Conservation (phyloP, 305 asterid genomes). For the Petunia hybrid region DNA sequence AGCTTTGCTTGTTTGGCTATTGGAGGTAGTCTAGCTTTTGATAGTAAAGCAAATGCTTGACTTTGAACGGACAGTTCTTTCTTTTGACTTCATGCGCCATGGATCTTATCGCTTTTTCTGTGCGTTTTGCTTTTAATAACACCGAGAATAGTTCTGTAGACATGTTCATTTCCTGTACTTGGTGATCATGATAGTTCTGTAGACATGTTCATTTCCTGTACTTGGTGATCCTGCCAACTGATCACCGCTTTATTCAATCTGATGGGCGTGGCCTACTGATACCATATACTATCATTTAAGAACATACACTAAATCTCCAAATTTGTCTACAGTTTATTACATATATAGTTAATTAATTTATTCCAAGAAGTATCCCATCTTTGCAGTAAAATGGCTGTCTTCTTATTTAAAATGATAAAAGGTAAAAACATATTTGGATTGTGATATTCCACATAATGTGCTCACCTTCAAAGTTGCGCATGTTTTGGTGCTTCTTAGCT, state of each 20-base stretch:
- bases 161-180: background rate
- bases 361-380: background rate
- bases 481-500: too few species aligned
- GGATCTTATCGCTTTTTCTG: too few species aligned
- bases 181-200: background rate
- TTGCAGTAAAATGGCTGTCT: conserved; percentile 1
- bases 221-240: background rate
- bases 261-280: background rate
- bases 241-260: background rate
- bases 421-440: background rate
- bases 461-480: too few species aligned
- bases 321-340: conserved; percentile 7
- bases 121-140: too few species aligned
- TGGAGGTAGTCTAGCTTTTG: conserved; percentile 11
- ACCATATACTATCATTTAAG: background rate
- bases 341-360: conserved; percentile 14
- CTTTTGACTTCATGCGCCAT: too few species aligned
- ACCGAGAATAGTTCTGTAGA: background rate
- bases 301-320: conserved; percentile 9
- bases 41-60: background rate
- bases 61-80: too few species aligned
- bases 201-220: background rate
- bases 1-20: conserved; percentile 16
- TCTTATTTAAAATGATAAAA: conserved; percentile 15
- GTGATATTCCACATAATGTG: conserved; percentile 10